Conservation (phyloP, 139 green algal genomes). For the Astrephomene gubernaculifera region DNA sequence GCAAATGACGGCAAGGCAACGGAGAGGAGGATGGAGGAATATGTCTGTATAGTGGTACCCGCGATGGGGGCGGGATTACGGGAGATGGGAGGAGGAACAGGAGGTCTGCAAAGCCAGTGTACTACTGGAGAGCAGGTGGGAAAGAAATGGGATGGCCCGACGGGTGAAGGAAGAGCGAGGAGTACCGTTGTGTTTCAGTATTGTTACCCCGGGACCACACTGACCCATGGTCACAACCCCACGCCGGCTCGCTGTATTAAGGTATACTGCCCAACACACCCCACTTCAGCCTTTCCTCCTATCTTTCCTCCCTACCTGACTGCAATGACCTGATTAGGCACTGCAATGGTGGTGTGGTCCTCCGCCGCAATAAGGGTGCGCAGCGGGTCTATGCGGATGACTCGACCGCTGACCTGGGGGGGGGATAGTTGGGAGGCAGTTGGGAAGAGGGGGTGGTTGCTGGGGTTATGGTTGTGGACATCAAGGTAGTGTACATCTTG, state of each 20-base stretch:
- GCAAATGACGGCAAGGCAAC: too few species aligned
- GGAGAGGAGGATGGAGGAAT: neutral
- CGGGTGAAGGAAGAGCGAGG: neutral
- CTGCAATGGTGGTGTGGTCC: slow-evolving; percentile 24
- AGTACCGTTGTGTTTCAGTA: neutral
- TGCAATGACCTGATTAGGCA: slow-evolving; percentile 44
- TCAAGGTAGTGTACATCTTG: too few species aligned
- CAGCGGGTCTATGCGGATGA: slow-evolving; percentile 41
- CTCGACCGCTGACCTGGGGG: slow-evolving; percentile 8
- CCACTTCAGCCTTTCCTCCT: too few species aligned
- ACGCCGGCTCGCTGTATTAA: neutral
- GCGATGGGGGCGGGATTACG: neutral
- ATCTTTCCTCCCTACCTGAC: slow-evolving; percentile 12
- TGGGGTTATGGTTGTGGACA: too few species aligned
- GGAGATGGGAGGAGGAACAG: neutral
- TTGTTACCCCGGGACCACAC: neutral
- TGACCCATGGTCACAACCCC: neutral
- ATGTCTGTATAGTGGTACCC: neutral
- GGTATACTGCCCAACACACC: neutral
- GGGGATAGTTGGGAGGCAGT: neutral
- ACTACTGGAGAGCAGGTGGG: too few species aligned
- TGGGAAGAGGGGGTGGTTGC: too few species aligned
- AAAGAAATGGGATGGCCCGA: too few species aligned
- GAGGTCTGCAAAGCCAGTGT: too few species aligned
- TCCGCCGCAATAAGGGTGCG: slow-evolving; percentile 41